These are phyloP conservation scores for Whalleya microplaca DNA, from an alignment of 2,329 filamentous ascomycete genomes.

Conservation along the genomic window DNA sequence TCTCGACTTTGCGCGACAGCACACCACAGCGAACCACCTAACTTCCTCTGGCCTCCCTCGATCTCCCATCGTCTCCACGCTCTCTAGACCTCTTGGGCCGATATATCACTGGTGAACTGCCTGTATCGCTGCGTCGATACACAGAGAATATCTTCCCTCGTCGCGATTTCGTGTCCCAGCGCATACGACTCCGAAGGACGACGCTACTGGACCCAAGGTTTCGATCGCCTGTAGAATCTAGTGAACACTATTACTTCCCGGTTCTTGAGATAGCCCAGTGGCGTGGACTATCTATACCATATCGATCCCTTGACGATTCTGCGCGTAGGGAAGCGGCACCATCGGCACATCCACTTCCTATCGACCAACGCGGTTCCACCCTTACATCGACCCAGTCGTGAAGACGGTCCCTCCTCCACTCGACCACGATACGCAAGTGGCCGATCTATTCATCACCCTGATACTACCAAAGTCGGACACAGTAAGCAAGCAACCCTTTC, in stretches of 20 bases:
- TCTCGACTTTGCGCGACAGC: not conserved
- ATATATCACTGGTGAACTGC: not conserved
- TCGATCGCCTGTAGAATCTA: not conserved
- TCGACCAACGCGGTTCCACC: not conserved
- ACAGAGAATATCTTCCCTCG: not conserved
- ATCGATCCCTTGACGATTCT: conserved; percentile 1
- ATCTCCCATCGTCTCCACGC: not conserved
- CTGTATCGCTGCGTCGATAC: not conserved
- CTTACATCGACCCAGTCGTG: not conserved
- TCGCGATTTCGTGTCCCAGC: not conserved
- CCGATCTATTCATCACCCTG: no score
- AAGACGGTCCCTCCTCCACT: not conserved
- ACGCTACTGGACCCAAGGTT: not conserved
- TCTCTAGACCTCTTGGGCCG: not conserved
- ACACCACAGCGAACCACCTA: not conserved
- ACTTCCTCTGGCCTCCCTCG: not conserved
- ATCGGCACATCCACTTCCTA: not conserved
- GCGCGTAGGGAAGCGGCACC: not conserved
- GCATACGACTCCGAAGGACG: not conserved
- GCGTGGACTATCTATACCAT: not conserved
- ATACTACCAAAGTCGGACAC: not conserved
- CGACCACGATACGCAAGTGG: not conserved
- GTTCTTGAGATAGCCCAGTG: not conserved
- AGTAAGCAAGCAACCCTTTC: not conserved
- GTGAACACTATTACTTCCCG: not conserved